phyloP scores from a whole-genome alignment of 2,329 filamentous ascomycete species.

The Colletotrichum filicis region DNA sequence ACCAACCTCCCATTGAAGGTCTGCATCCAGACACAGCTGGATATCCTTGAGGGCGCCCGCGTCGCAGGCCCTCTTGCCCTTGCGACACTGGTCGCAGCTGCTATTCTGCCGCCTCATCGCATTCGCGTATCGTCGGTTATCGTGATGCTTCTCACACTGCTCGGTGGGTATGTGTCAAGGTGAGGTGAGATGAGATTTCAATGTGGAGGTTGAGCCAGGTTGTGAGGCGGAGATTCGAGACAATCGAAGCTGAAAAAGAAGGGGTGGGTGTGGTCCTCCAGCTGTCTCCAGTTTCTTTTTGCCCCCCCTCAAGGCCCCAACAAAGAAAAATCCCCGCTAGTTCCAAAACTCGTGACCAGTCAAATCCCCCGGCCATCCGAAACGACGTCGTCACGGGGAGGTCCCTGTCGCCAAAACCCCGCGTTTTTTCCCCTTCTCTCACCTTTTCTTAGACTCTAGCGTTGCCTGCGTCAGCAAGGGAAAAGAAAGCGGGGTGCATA shows the following conservation, averaged over 20 bases:
- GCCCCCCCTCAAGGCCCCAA: background rate
- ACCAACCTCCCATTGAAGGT: conserved; percentile 20
- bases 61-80: conserved; percentile 40
- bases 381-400: conserved; percentile 1
- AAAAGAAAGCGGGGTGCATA: background rate
- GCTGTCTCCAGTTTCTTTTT: too few species aligned
- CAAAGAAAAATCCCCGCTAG: conserved; percentile 5
- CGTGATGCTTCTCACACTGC: too few species aligned
- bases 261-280: too few species aligned
- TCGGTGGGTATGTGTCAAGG: background rate
- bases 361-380: conserved; percentile 7
- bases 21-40: conserved; percentile 4
- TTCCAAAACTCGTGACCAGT: background rate
- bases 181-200: background rate
- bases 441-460: background rate
- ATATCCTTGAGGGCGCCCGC: conserved; percentile 27
- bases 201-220: background rate
- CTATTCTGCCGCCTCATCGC: conserved; percentile 37
- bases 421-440: background rate
- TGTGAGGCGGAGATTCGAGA: background rate
- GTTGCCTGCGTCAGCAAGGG: background rate
- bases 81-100: conserved; percentile 41
- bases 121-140: background rate
- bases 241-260: background rate
- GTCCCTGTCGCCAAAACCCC: conserved; percentile 12